Base-by-base conservation (phyloP, 1,284 basidiomycete species). In the Pyrrhoderma lamaoense region DNA sequence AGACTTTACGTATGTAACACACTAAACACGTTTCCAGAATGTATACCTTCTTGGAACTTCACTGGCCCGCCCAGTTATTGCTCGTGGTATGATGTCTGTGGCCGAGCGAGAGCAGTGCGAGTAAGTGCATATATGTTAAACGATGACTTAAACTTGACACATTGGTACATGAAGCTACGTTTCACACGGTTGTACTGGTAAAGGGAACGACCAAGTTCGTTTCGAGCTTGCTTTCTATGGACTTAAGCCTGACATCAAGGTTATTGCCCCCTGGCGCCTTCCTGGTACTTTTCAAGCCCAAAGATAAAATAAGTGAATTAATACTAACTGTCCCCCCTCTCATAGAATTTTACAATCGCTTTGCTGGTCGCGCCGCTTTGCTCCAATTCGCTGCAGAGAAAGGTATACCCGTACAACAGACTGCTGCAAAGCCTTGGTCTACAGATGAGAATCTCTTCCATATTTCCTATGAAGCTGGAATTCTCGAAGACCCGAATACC, bases 221-320 rank as follows among this genome's bases (percentile, higher is more conserved):
- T 99, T 99, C 69, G 96, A 99, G 68, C 85, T 99, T 53, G 94
- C 96, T 8, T 99, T 99, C 76, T 99, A 99, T 70, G 95, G 93
- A 52, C 80, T 99, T 62, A 94, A 96, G 70, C 94, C 95, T 47
- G 89, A 93, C 64, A 98, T 99, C 81, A 97, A 98, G 73, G 94
- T 99, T 65, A 85, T 99, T 63, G 94, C 95, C 16, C 95, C 95
- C 36, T 99, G 95, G 95, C 85, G 95, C 59, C 81, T 93, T 59
- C 92, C 95, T 59, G 88, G 89, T 90, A 31, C 39, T 21, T 31
- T 46, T 19, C 16, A 35, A 19, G 22, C 27, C 19, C 27, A 14
- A 9, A 16, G 5, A 7, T 47, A 31, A 22, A 21, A 31, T 49
- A 34, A 36, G 8, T 8, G n/a, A 43, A 46, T 37, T 37, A 7